Conservation (phyloP, 495 filamentous ascomycete species). For the Neurospora sp. region DNA sequence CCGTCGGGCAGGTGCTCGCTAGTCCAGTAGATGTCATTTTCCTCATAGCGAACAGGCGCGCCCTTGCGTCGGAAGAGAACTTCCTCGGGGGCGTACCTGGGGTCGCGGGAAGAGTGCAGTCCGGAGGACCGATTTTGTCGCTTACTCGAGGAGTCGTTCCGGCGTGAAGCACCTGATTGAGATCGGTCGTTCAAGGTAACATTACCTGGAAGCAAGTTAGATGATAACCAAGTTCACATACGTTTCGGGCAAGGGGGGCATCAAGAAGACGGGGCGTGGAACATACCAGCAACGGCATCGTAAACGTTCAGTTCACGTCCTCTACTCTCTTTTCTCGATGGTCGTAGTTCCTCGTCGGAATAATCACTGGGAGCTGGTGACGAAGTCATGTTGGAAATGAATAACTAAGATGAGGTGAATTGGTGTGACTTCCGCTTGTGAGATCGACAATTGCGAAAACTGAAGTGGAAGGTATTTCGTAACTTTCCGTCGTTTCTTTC, state of each 20-base stretch:
- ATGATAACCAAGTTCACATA: not conserved
- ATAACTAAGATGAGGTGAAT: not conserved
- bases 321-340: not conserved
- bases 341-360: not conserved
- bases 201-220: conserved; percentile 33
- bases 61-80: conserved; percentile 55
- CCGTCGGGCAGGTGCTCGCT: conserved; percentile 35
- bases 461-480: not conserved
- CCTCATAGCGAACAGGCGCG: conserved; percentile 54
- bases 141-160: conserved; percentile 30
- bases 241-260: not conserved
- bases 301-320: conserved; percentile 51
- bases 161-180: not conserved
- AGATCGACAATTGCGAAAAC: not conserved
- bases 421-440: not conserved
- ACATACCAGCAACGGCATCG: conserved; percentile 68
- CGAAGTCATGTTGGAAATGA: not conserved
- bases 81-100: conserved; percentile 57
- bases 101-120: conserved; percentile 39
- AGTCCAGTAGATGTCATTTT: conserved; percentile 62
- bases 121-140: conserved; percentile 33
- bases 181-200: conserved; percentile 17
- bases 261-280: not conserved
- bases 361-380: not conserved
- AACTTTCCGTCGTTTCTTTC: not conserved